Evolutionary conservation across 75 land plant species (phyloP).

Genomic region (Cupressus sempervirens): DNA sequence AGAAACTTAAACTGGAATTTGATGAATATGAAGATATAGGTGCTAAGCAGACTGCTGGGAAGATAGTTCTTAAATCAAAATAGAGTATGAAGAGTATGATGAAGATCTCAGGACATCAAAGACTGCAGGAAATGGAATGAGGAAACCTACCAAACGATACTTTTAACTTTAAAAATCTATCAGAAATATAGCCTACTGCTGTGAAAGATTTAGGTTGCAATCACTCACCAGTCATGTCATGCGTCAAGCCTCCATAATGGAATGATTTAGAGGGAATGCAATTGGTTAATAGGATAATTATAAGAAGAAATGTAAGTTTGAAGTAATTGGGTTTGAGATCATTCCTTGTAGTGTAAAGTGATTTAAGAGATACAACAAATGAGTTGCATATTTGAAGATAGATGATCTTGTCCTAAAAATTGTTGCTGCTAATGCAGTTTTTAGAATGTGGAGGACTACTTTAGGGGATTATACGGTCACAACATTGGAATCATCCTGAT

Average conservation of each 20-base stretch:
- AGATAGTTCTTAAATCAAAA: slow-evolving; percentile 85
- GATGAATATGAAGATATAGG: slow-evolving; percentile 15
- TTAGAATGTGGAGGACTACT: too few relatives aligned
- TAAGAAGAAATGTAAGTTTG: too few relatives aligned
- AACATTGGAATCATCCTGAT: too few relatives aligned
- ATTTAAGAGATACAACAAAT: too few relatives aligned
- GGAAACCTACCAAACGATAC: slow-evolving; percentile 45
- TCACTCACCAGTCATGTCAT: slow-evolving; percentile 12
- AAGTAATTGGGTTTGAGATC: too few relatives aligned
- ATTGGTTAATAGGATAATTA: slow-evolving; percentile 28
- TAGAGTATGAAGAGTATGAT: slow-evolving; percentile 36
- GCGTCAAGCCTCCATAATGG: slow-evolving; percentile 1
- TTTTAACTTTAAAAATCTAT: slow-evolving; percentile 89
- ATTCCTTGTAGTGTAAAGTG: too few relatives aligned
- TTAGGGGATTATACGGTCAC: too few relatives aligned
- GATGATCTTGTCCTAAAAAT: too few relatives aligned
- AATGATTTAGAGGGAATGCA: neutral
- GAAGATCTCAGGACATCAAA: neutral
- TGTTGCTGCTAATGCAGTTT: too few relatives aligned
- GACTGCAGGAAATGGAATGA: neutral
- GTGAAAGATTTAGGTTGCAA: slow-evolving; percentile 17
- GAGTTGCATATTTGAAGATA: too few relatives aligned
- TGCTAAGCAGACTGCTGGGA: slow-evolving; percentile 31
- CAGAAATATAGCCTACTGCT: slow-evolving; percentile 39
- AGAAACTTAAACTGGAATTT: slow-evolving; percentile 7